Evolutionary conservation across 176 grass and related monocot genomes (phyloP).

Genomic region (Zoysia pacifica): DNA sequence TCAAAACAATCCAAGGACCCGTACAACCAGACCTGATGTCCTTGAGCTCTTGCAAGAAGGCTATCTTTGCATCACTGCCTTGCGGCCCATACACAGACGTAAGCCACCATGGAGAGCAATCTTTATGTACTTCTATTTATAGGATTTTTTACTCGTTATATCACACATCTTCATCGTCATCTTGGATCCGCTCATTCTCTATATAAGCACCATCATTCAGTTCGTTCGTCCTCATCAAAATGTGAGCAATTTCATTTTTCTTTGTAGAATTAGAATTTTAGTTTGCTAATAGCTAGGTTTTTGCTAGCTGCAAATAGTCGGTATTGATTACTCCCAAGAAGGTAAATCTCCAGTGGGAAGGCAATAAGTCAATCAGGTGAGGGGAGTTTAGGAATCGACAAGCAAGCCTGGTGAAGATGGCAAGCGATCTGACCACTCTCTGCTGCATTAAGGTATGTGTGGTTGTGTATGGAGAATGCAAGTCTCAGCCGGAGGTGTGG

Average conservation of each 20-base stretch:
- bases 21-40: too few species aligned
- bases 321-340: conserved; percentile 40
- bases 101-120: not conserved
- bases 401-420: conserved; percentile 46
- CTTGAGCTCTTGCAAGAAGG: not conserved
- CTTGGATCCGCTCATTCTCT: not conserved
- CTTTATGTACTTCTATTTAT: too few species aligned
- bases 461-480: conserved; percentile 32
- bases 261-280: not conserved
- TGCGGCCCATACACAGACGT: not conserved
- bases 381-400: conserved; percentile 31
- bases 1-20: too few species aligned
- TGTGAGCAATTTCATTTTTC: too few species aligned
- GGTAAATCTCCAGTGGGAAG: conserved; percentile 29
- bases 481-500: conserved; percentile 32
- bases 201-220: not conserved
- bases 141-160: too few species aligned
- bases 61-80: not conserved
- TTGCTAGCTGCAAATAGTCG: not conserved
- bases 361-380: conserved; percentile 1
- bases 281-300: not conserved
- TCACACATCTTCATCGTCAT: too few species aligned
- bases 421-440: conserved; percentile 22
- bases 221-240: not conserved
- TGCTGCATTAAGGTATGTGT: conserved; percentile 33